Evolutionary conservation across 176 grass and related monocot species (phyloP).

Genomic region (Triticum turgidum): DNA sequence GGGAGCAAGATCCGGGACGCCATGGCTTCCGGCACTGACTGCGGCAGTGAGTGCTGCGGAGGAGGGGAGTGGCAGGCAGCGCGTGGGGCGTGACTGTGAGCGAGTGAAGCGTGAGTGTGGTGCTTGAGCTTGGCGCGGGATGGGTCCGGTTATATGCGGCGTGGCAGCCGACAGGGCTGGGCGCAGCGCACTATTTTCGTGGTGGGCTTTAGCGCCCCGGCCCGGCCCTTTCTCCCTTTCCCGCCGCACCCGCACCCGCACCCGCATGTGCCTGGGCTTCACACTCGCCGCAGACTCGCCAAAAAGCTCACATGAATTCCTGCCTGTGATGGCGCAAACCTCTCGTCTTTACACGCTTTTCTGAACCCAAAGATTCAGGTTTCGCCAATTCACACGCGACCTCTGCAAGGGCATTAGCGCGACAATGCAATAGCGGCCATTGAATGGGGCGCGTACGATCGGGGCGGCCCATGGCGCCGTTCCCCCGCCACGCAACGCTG

Average conservation of each 20-base stretch:
- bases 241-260: neutral
- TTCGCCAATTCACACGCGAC: neutral
- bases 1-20: conserved; percentile 45
- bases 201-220: conserved; percentile 40
- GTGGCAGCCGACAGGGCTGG: conserved; percentile 36
- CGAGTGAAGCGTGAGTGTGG: neutral
- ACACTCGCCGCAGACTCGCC: neutral
- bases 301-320: neutral
- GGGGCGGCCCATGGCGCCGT: neutral
- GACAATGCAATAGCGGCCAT: neutral
- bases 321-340: conserved; percentile 32
- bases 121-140: neutral
- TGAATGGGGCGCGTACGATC: conserved; percentile 4
- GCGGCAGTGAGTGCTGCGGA: neutral
- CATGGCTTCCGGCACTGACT: neutral
- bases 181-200: conserved; percentile 29
- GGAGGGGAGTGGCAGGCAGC: conserved; percentile 23
- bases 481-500: neutral
- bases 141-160: neutral
- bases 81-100: neutral
- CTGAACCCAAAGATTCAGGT: conserved; percentile 15
- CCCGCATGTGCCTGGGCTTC: conserved; percentile 24
- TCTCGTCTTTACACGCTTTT: neutral
- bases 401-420: neutral
- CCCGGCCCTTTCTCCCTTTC: conserved; percentile 11